Evolutionary conservation across 352 stramenopile species (phyloP).

Genomic region (Phytophthora citrophthora): DNA sequence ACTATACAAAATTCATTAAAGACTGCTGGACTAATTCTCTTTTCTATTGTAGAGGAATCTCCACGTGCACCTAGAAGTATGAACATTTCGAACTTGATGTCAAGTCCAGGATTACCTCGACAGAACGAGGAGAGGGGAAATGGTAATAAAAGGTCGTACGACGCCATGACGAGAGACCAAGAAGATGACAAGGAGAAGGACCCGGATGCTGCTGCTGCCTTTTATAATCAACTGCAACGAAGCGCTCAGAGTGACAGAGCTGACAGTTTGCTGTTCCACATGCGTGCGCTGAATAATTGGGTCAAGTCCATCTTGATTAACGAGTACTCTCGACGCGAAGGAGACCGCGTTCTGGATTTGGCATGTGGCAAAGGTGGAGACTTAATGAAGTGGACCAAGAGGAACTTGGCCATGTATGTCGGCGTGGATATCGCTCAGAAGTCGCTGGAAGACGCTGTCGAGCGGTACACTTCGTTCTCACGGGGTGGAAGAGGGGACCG

Average conservation of each 20-base stretch:
- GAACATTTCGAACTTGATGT: conserved; percentile 69
- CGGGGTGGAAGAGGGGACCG: conserved; percentile 43
- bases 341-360: conserved; percentile 95
- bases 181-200: conserved; percentile 46
- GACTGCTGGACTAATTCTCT: not conserved
- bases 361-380: conserved; percentile 99
- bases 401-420: conserved; percentile 94
- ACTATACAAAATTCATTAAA: not conserved
- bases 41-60: conserved; percentile 22
- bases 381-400: conserved; percentile 96
- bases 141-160: conserved; percentile 57
- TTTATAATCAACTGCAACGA: conserved; percentile 88
- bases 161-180: conserved; percentile 56
- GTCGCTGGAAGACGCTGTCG: conserved; percentile 94
- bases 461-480: conserved; percentile 77
- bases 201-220: conserved; percentile 69
- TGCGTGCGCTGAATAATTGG: conserved; percentile 98
- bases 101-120: conserved; percentile 27
- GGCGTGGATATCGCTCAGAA: conserved; percentile 98
- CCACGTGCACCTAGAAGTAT: conserved; percentile 39
- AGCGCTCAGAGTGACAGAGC: conserved; percentile 76
- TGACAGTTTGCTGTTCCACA: conserved; percentile 96
- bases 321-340: conserved; percentile 79
- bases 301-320: conserved; percentile 97
- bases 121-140: conserved; percentile 2